Conservation (phyloP, 2,329 filamentous ascomycete genomes). For the Aspergillus unguis region DNA sequence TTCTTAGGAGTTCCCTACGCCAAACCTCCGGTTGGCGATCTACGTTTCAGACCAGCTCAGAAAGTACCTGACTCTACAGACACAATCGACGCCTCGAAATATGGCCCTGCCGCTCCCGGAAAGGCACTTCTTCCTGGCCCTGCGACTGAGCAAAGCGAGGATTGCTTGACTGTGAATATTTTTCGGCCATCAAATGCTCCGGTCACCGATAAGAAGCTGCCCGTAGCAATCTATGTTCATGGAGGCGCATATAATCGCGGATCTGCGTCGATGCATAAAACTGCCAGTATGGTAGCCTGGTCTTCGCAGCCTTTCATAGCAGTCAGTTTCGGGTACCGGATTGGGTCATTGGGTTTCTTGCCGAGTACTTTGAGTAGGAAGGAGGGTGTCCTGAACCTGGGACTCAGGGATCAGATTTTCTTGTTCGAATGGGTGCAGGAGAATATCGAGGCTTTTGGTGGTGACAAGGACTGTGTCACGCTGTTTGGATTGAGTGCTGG, state of each 20-base stretch:
- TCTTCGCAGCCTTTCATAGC: slow-evolving; percentile 44
- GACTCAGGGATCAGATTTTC: slow-evolving; percentile 31
- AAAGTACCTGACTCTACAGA: slow-evolving; percentile 13
- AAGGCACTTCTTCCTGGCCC: slow-evolving; percentile 19
- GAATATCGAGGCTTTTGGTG: slow-evolving; percentile 7
- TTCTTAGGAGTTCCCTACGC: slow-evolving; percentile 35
- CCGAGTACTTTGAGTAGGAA: slow-evolving; percentile 1
- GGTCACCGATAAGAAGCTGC: slow-evolving; percentile 23
- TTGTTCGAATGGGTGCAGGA: slow-evolving; percentile 26
- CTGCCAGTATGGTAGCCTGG: slow-evolving; percentile 60
- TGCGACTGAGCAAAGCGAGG: slow-evolving; percentile 31
- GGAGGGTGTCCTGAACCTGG: slow-evolving; percentile 11
- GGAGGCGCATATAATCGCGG: slow-evolving; percentile 40
- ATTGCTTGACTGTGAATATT: slow-evolving; percentile 43
- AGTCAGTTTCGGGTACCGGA: slow-evolving; percentile 46
- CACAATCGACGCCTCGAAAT: slow-evolving; percentile 6
- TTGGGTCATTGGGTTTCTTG: slow-evolving; percentile 60
- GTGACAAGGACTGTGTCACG: slow-evolving; percentile 8
- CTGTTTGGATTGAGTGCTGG: slow-evolving; percentile 13
- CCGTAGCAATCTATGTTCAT: slow-evolving; percentile 43
- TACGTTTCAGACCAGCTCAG: slow-evolving; percentile 25
- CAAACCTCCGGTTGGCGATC: slow-evolving; percentile 6
- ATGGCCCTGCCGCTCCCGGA: slow-evolving; percentile 20
- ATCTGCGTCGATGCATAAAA: slow-evolving; percentile 47
- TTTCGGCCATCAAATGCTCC: slow-evolving; percentile 30